A percentile compares a stretch with the other conserved stretches of the same genome.
Evolutionary conservation across 805 yeast genomes (phyloP).

Genomic region (Myxozyma geophila): DNA sequence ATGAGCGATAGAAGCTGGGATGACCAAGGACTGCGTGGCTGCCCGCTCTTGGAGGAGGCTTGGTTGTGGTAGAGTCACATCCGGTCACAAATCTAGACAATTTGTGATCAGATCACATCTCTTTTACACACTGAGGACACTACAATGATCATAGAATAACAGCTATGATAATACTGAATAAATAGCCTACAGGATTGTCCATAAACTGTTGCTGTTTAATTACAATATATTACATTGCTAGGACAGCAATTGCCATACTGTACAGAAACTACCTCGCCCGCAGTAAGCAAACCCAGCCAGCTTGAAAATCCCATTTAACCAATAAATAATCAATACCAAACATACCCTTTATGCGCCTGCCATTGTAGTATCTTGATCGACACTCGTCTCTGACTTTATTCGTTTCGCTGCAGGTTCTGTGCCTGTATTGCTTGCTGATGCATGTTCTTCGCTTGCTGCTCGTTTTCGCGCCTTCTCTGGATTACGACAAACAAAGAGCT

Average conservation of each 20-base stretch:
- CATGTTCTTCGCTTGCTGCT: constrained; percentile 3
- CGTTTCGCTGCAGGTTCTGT: constrained; percentile 16
- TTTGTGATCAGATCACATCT: constrained; percentile 2
- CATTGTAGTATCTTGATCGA: constrained; percentile 5
- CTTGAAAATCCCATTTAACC: background rate
- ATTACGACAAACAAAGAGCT: constrained; percentile 43
- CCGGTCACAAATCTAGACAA: background rate
- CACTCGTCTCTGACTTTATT: constrained; percentile 4
- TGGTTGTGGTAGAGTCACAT: background rate
- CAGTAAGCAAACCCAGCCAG: background rate
- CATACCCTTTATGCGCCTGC: background rate
- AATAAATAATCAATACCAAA: background rate
- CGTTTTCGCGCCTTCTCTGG: constrained; percentile 40
- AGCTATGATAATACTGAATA: no score
- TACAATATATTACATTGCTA: background rate
- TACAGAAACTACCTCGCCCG: background rate
- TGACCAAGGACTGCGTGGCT: constrained; percentile 6
- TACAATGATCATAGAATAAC: no score
- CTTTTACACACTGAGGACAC: background rate
- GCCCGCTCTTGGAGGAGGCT: constrained; percentile 11
- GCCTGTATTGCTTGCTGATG: background rate
- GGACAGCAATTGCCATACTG: no score
- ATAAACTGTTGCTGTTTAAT: background rate
- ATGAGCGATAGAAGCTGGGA: constrained; percentile 1
- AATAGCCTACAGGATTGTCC: background rate